Conservation (phyloP, 805 yeast genomes). For the Pichia deserticola region DNA sequence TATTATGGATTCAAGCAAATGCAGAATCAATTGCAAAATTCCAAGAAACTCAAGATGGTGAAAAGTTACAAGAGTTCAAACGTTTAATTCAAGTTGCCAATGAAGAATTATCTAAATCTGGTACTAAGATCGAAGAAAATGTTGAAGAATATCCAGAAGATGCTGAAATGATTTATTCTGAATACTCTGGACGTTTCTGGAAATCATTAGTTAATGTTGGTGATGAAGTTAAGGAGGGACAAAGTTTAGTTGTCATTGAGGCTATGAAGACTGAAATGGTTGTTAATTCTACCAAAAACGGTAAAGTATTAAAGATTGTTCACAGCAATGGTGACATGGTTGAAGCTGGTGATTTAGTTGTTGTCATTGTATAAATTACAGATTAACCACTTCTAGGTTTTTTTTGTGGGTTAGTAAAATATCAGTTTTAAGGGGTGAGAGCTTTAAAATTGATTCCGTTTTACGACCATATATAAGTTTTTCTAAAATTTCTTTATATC, state of each 20-base stretch:
- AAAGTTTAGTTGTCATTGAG: slow-evolving; percentile 82
- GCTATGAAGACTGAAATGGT: slow-evolving; percentile 99
- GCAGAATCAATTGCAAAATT: slow-evolving; percentile 64
- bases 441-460: not conserved
- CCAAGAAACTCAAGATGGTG: slow-evolving; percentile 64
- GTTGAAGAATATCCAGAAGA: slow-evolving; percentile 61
- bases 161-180: slow-evolving; percentile 84
- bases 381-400: not conserved
- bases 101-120: slow-evolving; percentile 55
- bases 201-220: slow-evolving; percentile 79
- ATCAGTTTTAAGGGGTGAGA: slow-evolving; percentile 2
- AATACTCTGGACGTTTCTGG: slow-evolving; percentile 97
- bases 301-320: slow-evolving; percentile 63
- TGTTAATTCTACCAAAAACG: slow-evolving; percentile 62
- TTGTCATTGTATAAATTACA: slow-evolving; percentile 35
- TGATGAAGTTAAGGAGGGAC: slow-evolving; percentile 63
- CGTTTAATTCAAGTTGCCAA: slow-evolving; percentile 74
- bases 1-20: slow-evolving; percentile 71
- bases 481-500: not conserved
- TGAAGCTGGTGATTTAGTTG: slow-evolving; percentile 93
- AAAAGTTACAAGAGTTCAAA: slow-evolving; percentile 79
- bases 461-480: not conserved
- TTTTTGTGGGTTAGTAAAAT: too few species aligned
- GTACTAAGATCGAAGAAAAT: slow-evolving; percentile 36
- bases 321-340: slow-evolving; percentile 93